Conservation (phyloP, 208 protist species). For the Novymonas esmeraldas region DNA sequence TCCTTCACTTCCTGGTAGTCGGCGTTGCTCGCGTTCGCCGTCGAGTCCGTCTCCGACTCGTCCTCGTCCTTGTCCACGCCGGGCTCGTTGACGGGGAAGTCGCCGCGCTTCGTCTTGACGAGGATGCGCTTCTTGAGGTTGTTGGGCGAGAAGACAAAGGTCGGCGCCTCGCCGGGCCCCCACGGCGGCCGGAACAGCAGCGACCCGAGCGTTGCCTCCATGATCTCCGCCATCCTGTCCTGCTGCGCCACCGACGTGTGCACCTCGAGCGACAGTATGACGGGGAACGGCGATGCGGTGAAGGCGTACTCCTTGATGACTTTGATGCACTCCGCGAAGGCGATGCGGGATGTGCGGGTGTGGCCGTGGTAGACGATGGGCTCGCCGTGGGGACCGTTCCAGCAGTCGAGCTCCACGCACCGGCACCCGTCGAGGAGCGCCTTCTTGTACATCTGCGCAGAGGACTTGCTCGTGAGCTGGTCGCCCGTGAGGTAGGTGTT, state of each 20-base stretch:
- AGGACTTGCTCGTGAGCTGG: slow-evolving; percentile 82
- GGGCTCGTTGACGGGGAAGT: slow-evolving; percentile 21
- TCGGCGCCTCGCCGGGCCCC: slow-evolving; percentile 39
- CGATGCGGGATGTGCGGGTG: slow-evolving; percentile 77
- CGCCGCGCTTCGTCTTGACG: slow-evolving; percentile 58
- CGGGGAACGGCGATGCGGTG: slow-evolving; percentile 56
- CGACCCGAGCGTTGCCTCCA: slow-evolving; percentile 56
- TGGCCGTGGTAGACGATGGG: slow-evolving; percentile 87
- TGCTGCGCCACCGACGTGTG: slow-evolving; percentile 69
- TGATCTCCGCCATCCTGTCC: slow-evolving; percentile 71
- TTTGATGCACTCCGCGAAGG: slow-evolving; percentile 59
- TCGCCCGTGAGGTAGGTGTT: slow-evolving; percentile 96
- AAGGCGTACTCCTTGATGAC: slow-evolving; percentile 76
- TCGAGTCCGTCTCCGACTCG: slow-evolving; percentile 24
- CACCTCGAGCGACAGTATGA: slow-evolving; percentile 86
- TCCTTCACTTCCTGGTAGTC: slow-evolving; percentile 30
- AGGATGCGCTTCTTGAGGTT: slow-evolving; percentile 60
- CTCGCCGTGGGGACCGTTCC: slow-evolving; percentile 67
- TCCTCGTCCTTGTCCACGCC: slow-evolving; percentile 50
- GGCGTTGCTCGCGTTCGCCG: slow-evolving; percentile 15
- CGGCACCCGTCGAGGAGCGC: slow-evolving; percentile 75
- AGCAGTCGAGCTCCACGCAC: slow-evolving; percentile 89
- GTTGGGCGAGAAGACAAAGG: slow-evolving; percentile 55
- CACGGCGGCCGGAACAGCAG: slow-evolving; percentile 54
- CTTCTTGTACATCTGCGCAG: slow-evolving; percentile 67